Percentiles rank a stretch among this genome's conserved stretches.
Evolutionary conservation across 805 yeast species (phyloP).

Genomic region (Scheffersomyces ergatensis): DNA sequence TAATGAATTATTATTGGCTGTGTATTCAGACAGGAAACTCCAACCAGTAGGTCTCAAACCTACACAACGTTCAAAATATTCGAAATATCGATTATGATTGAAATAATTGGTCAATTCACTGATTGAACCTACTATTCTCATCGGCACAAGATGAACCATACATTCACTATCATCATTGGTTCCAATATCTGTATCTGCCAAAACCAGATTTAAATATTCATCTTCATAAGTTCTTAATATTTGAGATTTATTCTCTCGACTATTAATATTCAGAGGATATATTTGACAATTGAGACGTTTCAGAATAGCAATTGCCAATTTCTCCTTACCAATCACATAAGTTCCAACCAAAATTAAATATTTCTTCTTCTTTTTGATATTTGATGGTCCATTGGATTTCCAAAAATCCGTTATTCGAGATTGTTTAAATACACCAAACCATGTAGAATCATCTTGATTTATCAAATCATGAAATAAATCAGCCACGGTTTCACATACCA

Average conservation of each 20-base stretch:
- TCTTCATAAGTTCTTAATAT: conserved; percentile 48
- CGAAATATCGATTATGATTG: conserved; percentile 41
- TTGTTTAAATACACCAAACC: conserved; percentile 36
- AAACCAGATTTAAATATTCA: conserved; percentile 30
- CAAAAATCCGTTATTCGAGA: conserved; percentile 39
- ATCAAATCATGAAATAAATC: conserved; percentile 45
- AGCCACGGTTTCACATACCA: conserved; percentile 62
- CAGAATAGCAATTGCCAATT: conserved; percentile 69
- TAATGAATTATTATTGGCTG: not conserved
- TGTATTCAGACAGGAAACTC: conserved; percentile 45
- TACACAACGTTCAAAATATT: conserved; percentile 56
- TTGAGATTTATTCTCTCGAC: conserved; percentile 36
- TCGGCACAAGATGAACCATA: conserved; percentile 69
- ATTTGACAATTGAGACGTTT: conserved; percentile 50
- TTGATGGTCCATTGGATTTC: conserved; percentile 4
- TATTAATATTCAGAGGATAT: conserved; percentile 48
- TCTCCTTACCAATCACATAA: conserved; percentile 90
- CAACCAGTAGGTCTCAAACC: conserved; percentile 91
- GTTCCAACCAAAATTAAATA: conserved; percentile 75
- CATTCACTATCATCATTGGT: conserved; percentile 43
- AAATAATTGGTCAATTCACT: conserved; percentile 49
- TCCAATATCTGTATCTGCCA: conserved; percentile 33
- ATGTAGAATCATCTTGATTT: conserved; percentile 20
- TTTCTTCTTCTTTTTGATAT: conserved; percentile 27
- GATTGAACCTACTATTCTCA: conserved; percentile 52